Evolutionary conservation across 2,329 filamentous ascomycete genomes (phyloP).

Genomic region (Lecanicillium sp.): DNA sequence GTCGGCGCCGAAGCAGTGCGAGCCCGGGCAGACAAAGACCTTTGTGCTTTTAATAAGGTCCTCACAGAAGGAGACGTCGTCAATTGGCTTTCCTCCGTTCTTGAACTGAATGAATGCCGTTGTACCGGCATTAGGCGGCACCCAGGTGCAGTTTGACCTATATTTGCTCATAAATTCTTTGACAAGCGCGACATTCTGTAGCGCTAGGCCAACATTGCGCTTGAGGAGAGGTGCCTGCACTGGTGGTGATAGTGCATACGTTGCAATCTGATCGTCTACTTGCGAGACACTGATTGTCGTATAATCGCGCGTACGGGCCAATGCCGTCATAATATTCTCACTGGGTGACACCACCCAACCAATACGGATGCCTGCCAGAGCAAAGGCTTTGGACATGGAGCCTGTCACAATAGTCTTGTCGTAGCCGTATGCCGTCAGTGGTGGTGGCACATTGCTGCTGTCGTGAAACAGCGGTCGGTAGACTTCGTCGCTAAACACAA

Average conservation of each 20-base stretch:
- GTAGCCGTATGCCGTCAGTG: slow-evolving; percentile 64
- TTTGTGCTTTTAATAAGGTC: slow-evolving; percentile 60
- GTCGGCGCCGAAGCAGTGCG: slow-evolving; percentile 60
- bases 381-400: slow-evolving; percentile 80
- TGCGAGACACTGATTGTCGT: slow-evolving; percentile 63
- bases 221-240: slow-evolving; percentile 34
- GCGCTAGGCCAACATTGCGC: slow-evolving; percentile 43
- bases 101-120: slow-evolving; percentile 69
- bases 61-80: slow-evolving; percentile 65
- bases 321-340: slow-evolving; percentile 49
- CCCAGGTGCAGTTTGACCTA: slow-evolving; percentile 57
- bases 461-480: slow-evolving; percentile 76
- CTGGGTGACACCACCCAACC: slow-evolving; percentile 74
- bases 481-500: slow-evolving; percentile 70
- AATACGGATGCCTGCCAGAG: slow-evolving; percentile 70
- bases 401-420: slow-evolving; percentile 63
- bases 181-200: slow-evolving; percentile 57
- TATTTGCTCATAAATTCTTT: slow-evolving; percentile 59
- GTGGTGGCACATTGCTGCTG: slow-evolving; percentile 47
- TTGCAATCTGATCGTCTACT: slow-evolving; percentile 70
- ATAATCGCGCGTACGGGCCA: slow-evolving; percentile 65
- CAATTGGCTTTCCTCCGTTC: slow-evolving; percentile 50
- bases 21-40: slow-evolving; percentile 67
- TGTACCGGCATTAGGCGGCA: slow-evolving; percentile 69
- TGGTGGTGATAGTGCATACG: slow-evolving; percentile 55